These are phyloP conservation scores for Dicorynia guianensis DNA, from an alignment of 306 rosid species.

Conservation along the genomic window DNA sequence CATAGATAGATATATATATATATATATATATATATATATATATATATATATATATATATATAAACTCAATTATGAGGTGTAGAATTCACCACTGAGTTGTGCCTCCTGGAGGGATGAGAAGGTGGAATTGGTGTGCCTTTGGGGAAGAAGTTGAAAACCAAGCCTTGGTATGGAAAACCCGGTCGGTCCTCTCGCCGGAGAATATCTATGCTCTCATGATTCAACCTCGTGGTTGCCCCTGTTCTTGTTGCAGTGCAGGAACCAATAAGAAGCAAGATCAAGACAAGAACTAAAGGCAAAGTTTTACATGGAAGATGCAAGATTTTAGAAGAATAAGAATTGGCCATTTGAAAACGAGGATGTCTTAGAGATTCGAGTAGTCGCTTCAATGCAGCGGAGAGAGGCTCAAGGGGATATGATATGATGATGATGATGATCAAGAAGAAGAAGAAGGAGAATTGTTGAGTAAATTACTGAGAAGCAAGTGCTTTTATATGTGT, in stretches of 20 bases:
- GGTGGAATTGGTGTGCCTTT: slow-evolving; percentile 72
- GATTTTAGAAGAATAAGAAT: slow-evolving; percentile 40
- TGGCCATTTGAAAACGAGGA: slow-evolving; percentile 53
- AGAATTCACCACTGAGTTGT: slow-evolving; percentile 65
- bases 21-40: no score
- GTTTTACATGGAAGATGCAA: slow-evolving; percentile 38
- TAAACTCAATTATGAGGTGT: slow-evolving; percentile 52
- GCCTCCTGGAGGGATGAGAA: slow-evolving; percentile 88
- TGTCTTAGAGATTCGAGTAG: no score
- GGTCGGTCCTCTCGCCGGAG: slow-evolving; percentile 27
- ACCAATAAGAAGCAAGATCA: slow-evolving; percentile 49
- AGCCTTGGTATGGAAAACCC: slow-evolving; percentile 37
- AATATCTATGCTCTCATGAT: slow-evolving; percentile 38
- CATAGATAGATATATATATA: no score
- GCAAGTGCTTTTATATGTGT: slow-evolving; percentile 40
- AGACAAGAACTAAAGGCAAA: slow-evolving; percentile 32
- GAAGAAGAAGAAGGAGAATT: neutral
- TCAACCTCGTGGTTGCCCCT: slow-evolving; percentile 43
- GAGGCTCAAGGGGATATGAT: no score
- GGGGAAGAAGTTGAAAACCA: slow-evolving; percentile 73
- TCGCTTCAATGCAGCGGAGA: no score
- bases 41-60: no score
- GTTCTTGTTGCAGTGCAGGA: slow-evolving; percentile 66
- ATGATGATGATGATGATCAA: no score
- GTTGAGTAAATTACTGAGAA: neutral